Conservation (phyloP, 352 stramenopile species). For the Phytopythium aichiense region DNA sequence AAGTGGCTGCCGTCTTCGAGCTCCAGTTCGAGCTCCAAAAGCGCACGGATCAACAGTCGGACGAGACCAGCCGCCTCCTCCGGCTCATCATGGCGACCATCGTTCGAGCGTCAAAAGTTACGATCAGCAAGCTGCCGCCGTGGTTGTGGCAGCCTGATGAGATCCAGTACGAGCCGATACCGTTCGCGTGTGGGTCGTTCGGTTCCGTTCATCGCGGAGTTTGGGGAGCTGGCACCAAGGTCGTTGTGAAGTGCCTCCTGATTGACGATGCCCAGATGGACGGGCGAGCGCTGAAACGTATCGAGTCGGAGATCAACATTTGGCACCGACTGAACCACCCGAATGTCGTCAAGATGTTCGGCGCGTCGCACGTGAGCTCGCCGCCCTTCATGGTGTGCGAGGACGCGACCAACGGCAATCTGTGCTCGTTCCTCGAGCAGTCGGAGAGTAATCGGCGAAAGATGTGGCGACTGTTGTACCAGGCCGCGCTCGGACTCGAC, state of each 20-base stretch:
- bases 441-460: conserved; percentile 7
- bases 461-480: conserved; percentile 18
- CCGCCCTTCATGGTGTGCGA: conserved; percentile 24
- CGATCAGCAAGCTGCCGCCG: conserved; percentile 4
- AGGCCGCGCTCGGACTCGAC: conserved; percentile 31
- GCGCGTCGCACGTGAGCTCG: conserved; percentile 23
- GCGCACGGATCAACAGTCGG: too few species aligned
- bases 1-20: background rate
- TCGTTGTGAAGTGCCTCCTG: conserved; percentile 31
- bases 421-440: conserved; percentile 10
- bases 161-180: conserved; percentile 8
- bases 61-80: too few species aligned
- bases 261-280: conserved; percentile 6
- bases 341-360: conserved; percentile 23
- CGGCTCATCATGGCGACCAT: conserved; percentile 4
- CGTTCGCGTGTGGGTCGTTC: conserved; percentile 21
- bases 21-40: background rate
- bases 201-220: conserved; percentile 15
- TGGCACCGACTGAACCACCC: conserved; percentile 25
- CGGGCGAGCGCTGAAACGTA: conserved; percentile 2
- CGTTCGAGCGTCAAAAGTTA: conserved; percentile 8
- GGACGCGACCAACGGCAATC: conserved; percentile 15
- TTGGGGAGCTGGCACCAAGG: conserved; percentile 13
- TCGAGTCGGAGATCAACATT: conserved; percentile 21
- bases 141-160: conserved; percentile 19